Conservation (phyloP, 2,329 filamentous ascomycete genomes). For the Coniochaeta prunicola region DNA sequence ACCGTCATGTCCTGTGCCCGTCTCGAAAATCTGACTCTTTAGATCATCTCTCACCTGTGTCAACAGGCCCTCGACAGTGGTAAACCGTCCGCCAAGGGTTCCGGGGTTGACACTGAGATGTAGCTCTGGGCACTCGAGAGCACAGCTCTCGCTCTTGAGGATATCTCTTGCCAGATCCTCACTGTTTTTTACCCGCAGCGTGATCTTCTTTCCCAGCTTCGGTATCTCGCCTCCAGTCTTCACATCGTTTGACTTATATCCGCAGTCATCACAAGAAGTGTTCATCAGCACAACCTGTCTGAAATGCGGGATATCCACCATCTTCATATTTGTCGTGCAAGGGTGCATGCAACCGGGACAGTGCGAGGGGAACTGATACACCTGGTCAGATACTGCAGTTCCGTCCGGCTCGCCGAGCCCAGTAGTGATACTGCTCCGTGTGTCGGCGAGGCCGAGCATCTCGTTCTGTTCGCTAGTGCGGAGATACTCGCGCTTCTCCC, state of each 20-base stretch:
- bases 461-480: conserved; percentile 83
- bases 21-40: conserved; percentile 78
- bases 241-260: conserved; percentile 92
- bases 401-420: conserved; percentile 44
- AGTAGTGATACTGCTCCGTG: conserved; percentile 46
- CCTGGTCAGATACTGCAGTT: conserved; percentile 86
- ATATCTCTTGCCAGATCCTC: conserved; percentile 86
- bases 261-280: conserved; percentile 85
- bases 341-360: conserved; percentile 85
- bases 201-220: conserved; percentile 76
- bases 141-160: conserved; percentile 91
- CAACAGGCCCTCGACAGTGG: conserved; percentile 88
- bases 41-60: conserved; percentile 90
- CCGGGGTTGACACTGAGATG: conserved; percentile 84
- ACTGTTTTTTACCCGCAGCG: conserved; percentile 58
- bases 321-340: conserved; percentile 95
- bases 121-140: conserved; percentile 79
- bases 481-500: conserved; percentile 76
- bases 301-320: conserved; percentile 97
- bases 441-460: conserved; percentile 58
- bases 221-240: conserved; percentile 95
- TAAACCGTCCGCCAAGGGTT: conserved; percentile 92
- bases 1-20: conserved; percentile 68
- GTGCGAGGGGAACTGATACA: conserved; percentile 85
- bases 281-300: conserved; percentile 96